Base-by-base conservation (phyloP, 2,329 filamentous ascomycete species). In the Falciphora oryzae region DNA sequence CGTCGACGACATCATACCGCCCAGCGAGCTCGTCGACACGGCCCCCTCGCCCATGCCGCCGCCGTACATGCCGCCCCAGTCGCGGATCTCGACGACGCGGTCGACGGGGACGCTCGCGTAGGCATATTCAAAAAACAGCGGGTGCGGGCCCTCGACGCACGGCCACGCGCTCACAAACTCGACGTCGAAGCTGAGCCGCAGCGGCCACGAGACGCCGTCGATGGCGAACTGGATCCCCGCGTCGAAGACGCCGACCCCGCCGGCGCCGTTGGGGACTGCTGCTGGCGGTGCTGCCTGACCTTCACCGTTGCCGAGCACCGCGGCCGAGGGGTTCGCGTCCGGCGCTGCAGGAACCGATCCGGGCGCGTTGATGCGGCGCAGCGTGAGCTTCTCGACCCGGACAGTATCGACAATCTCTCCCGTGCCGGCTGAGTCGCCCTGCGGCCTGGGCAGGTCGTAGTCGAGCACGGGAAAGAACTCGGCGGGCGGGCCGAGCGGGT, bases 71-170 rank as follows among this genome's bases (percentile, higher is more conserved):
- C 77, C 76, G 14, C 83, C 86, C 89, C 89, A 92, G 72, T 91
- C 84, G 44, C 82, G 77, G 60, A 92, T 83, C 53, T 83, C 80
- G 25, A 91, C 83, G 4, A 92, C 79, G 68, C 89, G 82, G 70
- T 91, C 88, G 1, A 84, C 87, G 63, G 81, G 80, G 56, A 89
- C 82, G 1, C 79, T 75, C 62, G 80, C 80, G 72, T 86, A 87
- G 5, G 80, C 76, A 71, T 91, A 92, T 73, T 91, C 89, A 72
- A 88, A 89, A 75, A 90, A 92, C 7, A 92, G 80, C 8, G 88
- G 86, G 73, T 90, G 87, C 16, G 87, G 87, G 0, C 86, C 86
- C 31, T 81, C 79, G 0, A 80, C 79, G 73, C 88, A 90, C 8
- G 87, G 86, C 80, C 84, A 88, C 1, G 86, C 85, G n/a, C 78